These are phyloP conservation scores for Xylariaceae sp. DNA, from an alignment of 2,329 filamentous ascomycete species.

Conservation along the genomic window DNA sequence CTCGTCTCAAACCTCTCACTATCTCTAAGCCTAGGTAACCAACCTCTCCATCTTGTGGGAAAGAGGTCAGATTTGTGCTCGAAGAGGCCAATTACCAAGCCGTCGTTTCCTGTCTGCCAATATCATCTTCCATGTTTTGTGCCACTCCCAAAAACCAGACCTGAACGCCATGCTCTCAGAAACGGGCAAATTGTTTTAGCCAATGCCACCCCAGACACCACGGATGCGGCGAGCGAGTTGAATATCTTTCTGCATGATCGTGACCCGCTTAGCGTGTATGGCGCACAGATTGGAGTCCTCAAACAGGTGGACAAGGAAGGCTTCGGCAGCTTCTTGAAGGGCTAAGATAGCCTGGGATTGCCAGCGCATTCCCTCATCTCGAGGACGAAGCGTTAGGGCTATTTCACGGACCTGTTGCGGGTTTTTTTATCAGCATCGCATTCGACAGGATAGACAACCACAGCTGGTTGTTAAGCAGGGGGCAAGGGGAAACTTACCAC, in stretches of 20 bases:
- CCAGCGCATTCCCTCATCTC: constrained; percentile 77
- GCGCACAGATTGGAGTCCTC: constrained; percentile 95
- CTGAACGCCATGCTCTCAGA: neutral
- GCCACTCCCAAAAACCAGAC: neutral
- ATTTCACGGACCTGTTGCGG: constrained; percentile 65
- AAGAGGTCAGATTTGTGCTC: neutral
- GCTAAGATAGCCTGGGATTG: constrained; percentile 93
- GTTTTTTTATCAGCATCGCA: neutral
- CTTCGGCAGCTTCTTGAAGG: constrained; percentile 92
- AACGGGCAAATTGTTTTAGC: constrained; percentile 33
- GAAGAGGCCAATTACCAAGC: neutral
- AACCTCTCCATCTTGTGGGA: neutral
- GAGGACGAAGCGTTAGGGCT: constrained; percentile 60
- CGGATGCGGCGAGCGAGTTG: constrained; percentile 82
- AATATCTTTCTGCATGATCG: constrained; percentile 98
- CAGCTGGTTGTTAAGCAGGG: neutral
- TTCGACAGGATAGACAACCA: neutral
- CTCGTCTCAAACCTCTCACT: neutral
- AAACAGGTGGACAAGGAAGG: constrained; percentile 93
- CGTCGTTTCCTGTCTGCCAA: no score
- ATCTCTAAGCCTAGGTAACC: neutral
- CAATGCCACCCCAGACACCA: constrained; percentile 70
- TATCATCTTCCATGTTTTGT: no score
- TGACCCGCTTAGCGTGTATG: constrained; percentile 94
- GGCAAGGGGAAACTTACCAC: constrained; percentile 49